Evolutionary conservation across 2,329 filamentous ascomycete species (phyloP).

Genomic region (Sporothrix pallida): DNA sequence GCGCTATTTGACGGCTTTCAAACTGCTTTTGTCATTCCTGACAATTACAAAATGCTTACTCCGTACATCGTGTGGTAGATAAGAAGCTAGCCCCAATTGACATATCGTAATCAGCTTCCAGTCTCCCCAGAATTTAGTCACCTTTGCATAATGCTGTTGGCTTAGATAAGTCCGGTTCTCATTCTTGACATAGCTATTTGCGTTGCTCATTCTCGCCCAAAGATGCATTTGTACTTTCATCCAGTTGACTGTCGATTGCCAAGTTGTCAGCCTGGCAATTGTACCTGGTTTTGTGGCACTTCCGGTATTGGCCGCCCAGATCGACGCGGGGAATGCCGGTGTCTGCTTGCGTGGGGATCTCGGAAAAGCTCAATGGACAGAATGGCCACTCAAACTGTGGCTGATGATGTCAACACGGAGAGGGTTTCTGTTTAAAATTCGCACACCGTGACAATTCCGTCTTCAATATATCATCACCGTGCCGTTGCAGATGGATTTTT

Average conservation of each 20-base stretch:
- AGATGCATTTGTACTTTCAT: not conserved
- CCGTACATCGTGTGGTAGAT: not conserved
- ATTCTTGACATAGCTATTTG: not conserved
- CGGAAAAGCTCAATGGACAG: not conserved
- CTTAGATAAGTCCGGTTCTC: not conserved
- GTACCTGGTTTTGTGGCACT: no score
- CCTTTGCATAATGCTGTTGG: not conserved
- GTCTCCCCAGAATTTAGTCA: not conserved
- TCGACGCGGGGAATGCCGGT: not conserved
- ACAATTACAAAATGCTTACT: not conserved
- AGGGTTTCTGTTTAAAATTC: not conserved
- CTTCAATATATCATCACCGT: not conserved
- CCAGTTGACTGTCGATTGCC: not conserved
- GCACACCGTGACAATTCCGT: not conserved
- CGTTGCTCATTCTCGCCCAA: not conserved
- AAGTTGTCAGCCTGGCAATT: not conserved
- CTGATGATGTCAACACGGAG: not conserved
- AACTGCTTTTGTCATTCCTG: not conserved
- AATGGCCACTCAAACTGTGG: not conserved
- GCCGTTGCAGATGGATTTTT: not conserved
- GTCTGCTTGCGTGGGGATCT: slow-evolving; percentile 10
- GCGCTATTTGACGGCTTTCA: not conserved
- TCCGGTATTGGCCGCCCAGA: not conserved
- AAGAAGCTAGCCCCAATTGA: not conserved
- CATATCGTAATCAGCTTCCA: not conserved